These are phyloP conservation scores for Xylariales sp. DNA, from an alignment of 2,329 filamentous ascomycete genomes.

Conservation along the genomic window DNA sequence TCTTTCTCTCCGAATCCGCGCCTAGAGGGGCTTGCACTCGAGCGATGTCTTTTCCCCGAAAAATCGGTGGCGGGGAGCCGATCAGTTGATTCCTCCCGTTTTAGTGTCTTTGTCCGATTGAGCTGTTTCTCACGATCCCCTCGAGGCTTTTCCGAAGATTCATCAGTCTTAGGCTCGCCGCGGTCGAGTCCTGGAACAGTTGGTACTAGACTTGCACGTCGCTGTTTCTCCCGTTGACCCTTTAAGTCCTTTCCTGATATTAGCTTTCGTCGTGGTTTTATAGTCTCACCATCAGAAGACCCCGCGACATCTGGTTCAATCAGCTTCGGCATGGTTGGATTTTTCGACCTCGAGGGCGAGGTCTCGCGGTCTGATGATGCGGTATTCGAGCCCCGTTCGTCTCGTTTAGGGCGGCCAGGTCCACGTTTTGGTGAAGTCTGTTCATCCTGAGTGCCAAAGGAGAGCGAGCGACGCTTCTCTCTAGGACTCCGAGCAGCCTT, in stretches of 20 bases:
- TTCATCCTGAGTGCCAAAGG: slow-evolving; percentile 60
- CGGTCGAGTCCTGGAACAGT: slow-evolving; percentile 67
- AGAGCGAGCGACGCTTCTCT: slow-evolving; percentile 61
- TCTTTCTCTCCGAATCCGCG: slow-evolving; percentile 66
- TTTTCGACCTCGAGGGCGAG: slow-evolving; percentile 62
- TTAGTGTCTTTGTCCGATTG: slow-evolving; percentile 70
- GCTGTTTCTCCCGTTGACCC: slow-evolving; percentile 68
- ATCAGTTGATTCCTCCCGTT: slow-evolving; percentile 71
- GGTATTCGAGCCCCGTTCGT: slow-evolving; percentile 61
- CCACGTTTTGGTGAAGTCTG: slow-evolving; percentile 62
- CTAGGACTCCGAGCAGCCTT: slow-evolving; percentile 58
- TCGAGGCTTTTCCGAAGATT: slow-evolving; percentile 60
- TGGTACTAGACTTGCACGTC: slow-evolving; percentile 68
- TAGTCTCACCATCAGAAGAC: slow-evolving; percentile 67
- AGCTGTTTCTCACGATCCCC: slow-evolving; percentile 65
- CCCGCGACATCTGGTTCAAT: slow-evolving; percentile 62
- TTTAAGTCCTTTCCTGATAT: slow-evolving; percentile 72
- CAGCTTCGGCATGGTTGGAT: slow-evolving; percentile 62
- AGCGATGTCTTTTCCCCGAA: slow-evolving; percentile 67
- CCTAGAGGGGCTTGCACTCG: slow-evolving; percentile 68
- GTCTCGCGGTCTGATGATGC: slow-evolving; percentile 65
- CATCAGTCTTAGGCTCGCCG: slow-evolving; percentile 62
- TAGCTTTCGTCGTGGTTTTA: slow-evolving; percentile 71
- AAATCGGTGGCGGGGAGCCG: slow-evolving; percentile 62
- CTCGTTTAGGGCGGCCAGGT: slow-evolving; percentile 66